Base-by-base conservation (phyloP, 2,329 filamentous ascomycete species). In the Penicillium expansum region DNA sequence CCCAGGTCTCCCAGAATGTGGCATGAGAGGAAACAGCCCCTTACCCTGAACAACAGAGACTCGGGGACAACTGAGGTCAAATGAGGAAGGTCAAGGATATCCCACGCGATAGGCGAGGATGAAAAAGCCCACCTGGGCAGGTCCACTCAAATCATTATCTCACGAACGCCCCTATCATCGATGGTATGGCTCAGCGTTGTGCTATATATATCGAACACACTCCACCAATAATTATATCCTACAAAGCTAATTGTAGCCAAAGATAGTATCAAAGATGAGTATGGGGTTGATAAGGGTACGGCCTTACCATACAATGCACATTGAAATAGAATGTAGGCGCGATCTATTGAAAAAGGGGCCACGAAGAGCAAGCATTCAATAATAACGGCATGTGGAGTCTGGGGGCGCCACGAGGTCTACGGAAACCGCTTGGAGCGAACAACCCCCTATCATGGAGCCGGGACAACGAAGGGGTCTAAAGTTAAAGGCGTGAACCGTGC, bases 371-470 rank as follows among this genome's bases (percentile, higher is more conserved):
- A 50, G 42, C 56, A 51, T 32, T 56, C 56, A 53, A 58, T 61
- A 53, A 58, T 61, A 59, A 60, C 48, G 53, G 55, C 56, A 58
- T 54, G 61, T 65, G 62, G 61, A 63, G 62, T 59, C 52, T 56
- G 55, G 61, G 54, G 61, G 16, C 47, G 55, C 56, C 61, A 63
- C 62, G 61, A 64, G 58, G 56, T 41, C 44, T 24, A 27, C 6
- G 45, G 9, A 37, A 38, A 22, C 13, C 13, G 27, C 20, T 30
- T 41, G 22, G 20, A 24, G 20, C 22, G 37, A 30, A 37, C n/a
- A 13, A 38, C 30, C 62, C 62, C 60, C 62, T 65, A 62, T 62
- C 60, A 42, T 62, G 57, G 58, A 61, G 41, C 29, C 41, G 7
- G 35, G 44, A n/a, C 27, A 41, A 42, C 16, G 18, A 33, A 18